Evolutionary conservation across 352 stramenopile species (phyloP), one percentile per base, ranked within the genome.

Genomic region (Pythium myriotylum): DNA sequence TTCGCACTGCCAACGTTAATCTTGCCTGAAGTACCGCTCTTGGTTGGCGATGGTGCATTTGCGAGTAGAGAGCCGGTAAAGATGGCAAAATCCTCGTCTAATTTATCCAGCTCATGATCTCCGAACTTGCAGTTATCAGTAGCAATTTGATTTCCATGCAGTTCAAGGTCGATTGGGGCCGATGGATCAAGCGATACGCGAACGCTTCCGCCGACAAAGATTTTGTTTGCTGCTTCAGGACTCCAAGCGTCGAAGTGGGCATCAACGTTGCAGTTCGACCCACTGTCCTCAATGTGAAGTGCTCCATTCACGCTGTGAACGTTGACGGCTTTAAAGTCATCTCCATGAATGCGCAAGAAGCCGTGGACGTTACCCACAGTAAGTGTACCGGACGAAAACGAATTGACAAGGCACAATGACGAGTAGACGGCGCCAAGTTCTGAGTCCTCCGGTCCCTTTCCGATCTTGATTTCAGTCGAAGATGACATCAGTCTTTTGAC

Each of bases 401-500:
- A 84, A 41, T 72, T 65, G 27, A 94, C 58, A 7, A 68, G 72
- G 39, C 76, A 87, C 19, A 73, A 61, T 7, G 79, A 57, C 47
- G 80, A 74, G 63, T 94, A 94, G 62, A 94, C 85, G n/a, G 84
- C 84, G 39, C 84, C 82, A 49, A 94, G 78, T 13, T 77, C 62
- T 23, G 79, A 80, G 23, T 70, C 14, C 0, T 55, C 9, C 0
- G 47, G 23, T 14, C 68, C 66, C 54, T 87, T 87, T 39, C 67
- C 63, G 9, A 94, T 35, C 60, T 87, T 91, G 47, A 89, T 70
- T 19, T 87, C 68, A 0, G 74, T 72, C 6, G 60, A 57, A 9
- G 54, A 65, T 0, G 85, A 75, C 79, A 94, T 86, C n/a, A 91
- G 59, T 27, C 73, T 68, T 61, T 94, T 90, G 50, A 82, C 89